Percentiles rank a stretch among this genome's conserved stretches.
Conservation (phyloP, 202 grass and related monocot species). For the Digitaria exilis region DNA sequence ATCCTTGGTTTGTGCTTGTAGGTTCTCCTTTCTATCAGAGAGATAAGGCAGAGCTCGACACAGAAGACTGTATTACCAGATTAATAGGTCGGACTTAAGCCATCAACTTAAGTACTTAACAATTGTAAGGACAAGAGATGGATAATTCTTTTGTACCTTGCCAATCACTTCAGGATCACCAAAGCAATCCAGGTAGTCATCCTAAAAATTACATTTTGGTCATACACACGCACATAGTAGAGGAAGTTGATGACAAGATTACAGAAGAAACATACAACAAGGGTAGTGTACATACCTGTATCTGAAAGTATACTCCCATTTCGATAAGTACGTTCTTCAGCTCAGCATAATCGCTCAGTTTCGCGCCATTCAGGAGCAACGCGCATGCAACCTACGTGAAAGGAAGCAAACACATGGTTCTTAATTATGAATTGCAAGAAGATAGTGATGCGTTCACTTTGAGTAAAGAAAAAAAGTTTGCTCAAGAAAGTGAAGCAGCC, state of each 20-base stretch:
- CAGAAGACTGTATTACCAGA: neutral
- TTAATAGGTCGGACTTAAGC: neutral
- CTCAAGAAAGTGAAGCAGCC: no score
- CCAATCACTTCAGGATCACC: constrained; percentile 80
- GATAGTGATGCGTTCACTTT: neutral
- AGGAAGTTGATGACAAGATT: neutral
- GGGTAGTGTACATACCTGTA: constrained; percentile 65
- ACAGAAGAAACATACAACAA: neutral
- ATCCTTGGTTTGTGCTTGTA: neutral
- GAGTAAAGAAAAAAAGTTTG: no score
- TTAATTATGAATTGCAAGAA: neutral
- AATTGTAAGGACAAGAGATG: neutral
- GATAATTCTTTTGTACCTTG: constrained; percentile 50
- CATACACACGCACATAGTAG: neutral
- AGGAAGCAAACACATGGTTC: neutral
- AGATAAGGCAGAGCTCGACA: neutral
- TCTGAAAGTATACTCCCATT: constrained; percentile 79
- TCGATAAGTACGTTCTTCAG: constrained; percentile 65
- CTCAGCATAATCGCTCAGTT: constrained; percentile 54
- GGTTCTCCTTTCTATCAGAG: neutral
- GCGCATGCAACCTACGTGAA: constrained; percentile 65
- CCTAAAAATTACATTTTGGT: constrained; percentile 42
- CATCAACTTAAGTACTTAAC: constrained; percentile 21
- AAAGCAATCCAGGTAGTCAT: constrained; percentile 80
- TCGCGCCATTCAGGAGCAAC: constrained; percentile 57